A percentile compares a stretch with the other conserved stretches of the same genome.
These are phyloP conservation scores for Zalaria obscura DNA, from an alignment of 2,329 filamentous ascomycete species.

Conservation along the genomic window DNA sequence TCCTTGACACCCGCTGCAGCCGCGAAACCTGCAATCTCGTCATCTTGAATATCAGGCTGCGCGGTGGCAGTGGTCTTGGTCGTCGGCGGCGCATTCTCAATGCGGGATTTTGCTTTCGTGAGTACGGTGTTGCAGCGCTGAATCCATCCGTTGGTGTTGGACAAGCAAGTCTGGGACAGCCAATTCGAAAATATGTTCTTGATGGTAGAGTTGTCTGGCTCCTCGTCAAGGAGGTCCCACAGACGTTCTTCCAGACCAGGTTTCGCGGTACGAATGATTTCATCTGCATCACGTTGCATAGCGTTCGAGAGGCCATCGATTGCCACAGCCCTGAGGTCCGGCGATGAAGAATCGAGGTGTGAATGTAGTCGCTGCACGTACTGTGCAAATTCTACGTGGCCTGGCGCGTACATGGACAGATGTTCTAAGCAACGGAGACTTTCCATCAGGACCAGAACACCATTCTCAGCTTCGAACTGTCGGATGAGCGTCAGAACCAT, in stretches of 20 bases:
- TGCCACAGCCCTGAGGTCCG: conserved; percentile 61
- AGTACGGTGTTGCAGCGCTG: conserved; percentile 77
- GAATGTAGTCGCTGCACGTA: conserved; percentile 76
- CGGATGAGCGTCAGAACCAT: conserved; percentile 76
- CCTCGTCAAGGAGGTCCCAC: conserved; percentile 75
- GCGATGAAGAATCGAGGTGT: conserved; percentile 56
- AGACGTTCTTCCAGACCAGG: conserved; percentile 76
- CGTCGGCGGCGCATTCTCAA: conserved; percentile 33
- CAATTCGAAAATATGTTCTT: conserved; percentile 81
- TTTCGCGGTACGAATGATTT: conserved; percentile 63
- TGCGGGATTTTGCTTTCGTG: conserved; percentile 67
- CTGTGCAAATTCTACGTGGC: conserved; percentile 66
- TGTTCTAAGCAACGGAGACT: conserved; percentile 79
- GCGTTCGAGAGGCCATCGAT: conserved; percentile 83
- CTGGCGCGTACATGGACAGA: conserved; percentile 79
- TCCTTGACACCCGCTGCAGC: conserved; percentile 47
- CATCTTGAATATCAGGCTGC: conserved; percentile 74
- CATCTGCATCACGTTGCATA: conserved; percentile 81
- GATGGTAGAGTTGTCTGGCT: conserved; percentile 65
- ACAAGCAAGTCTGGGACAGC: conserved; percentile 77
- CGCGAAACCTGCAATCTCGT: conserved; percentile 92
- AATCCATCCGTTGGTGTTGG: conserved; percentile 73
- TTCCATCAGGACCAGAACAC: conserved; percentile 59
- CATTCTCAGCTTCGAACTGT: conserved; percentile 61
- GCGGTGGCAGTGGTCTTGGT: conserved; percentile 32